A percentile compares a stretch with the other conserved stretches of the same genome.
phyloP scores from a whole-genome alignment of 306 rosid genomes.

The Quercus ilex region DNA sequence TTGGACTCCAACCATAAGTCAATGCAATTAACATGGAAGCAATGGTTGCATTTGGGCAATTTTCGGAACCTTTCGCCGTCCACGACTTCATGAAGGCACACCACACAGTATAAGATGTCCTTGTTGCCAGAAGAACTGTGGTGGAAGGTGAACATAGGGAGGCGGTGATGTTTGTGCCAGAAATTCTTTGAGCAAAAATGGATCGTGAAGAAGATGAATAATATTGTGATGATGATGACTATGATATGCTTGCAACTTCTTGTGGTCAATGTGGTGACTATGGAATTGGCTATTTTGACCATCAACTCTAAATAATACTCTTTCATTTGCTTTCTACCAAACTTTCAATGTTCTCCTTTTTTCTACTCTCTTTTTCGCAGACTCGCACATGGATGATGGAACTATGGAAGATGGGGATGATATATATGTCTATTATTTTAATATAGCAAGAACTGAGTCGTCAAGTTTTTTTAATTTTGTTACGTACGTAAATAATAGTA shows the following conservation, averaged over 20 bases:
- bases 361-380: not conserved
- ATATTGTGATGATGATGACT: not conserved
- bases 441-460: not conserved
- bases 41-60: conserved; percentile 18
- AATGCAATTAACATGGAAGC: conserved; percentile 23
- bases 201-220: not conserved
- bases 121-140: not conserved
- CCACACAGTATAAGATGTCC: conserved; percentile 8
- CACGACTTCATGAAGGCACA: conserved; percentile 9
- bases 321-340: not conserved
- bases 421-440: not conserved
- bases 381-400: not conserved
- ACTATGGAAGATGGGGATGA: not conserved
- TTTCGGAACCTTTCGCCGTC: conserved; percentile 11
- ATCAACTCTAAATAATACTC: not conserved
- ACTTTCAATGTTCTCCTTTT: not conserved
- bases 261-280: not conserved
- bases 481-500: not conserved
- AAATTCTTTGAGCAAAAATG: not conserved
- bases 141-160: not conserved
- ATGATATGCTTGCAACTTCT: not conserved
- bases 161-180: not conserved
- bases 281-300: not conserved
- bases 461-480: not conserved
- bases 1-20: conserved; percentile 11